Evolutionary conservation across 2,329 filamentous ascomycete genomes (phyloP).

Genomic region (Aspergillus piperis): DNA sequence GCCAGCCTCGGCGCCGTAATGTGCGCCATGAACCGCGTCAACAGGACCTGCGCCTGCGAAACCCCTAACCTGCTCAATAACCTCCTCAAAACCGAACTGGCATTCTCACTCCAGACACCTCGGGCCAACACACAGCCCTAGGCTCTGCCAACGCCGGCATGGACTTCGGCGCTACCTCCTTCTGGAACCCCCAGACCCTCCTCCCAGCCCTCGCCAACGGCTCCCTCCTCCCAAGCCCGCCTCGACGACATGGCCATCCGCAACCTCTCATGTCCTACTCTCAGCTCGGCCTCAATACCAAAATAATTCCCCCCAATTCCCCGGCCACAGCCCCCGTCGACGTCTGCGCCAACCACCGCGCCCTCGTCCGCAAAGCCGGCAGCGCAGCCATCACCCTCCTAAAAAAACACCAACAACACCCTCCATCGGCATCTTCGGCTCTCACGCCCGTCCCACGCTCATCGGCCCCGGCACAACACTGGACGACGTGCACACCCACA

Average conservation of each 20-base stretch:
- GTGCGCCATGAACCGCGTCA: slow-evolving; percentile 17
- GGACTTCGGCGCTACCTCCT: slow-evolving; percentile 2
- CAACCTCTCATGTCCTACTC: slow-evolving; percentile 43
- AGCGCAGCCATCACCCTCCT: slow-evolving; percentile 57
- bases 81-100: slow-evolving; percentile 15
- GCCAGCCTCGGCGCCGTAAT: slow-evolving; percentile 16
- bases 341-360: slow-evolving; percentile 49
- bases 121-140: slow-evolving; percentile 1
- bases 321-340: slow-evolving; percentile 32
- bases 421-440: slow-evolving; percentile 11
- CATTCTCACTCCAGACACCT: slow-evolving; percentile 15
- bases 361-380: slow-evolving; percentile 51
- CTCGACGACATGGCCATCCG: slow-evolving; percentile 51
- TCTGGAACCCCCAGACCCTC: not conserved
- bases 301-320: no score
- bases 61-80: slow-evolving; percentile 13
- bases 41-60: slow-evolving; percentile 8
- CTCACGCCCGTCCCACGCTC: not conserved
- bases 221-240: slow-evolving; percentile 40
- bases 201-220: slow-evolving; percentile 32
- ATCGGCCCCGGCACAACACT: not conserved
- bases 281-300: no score
- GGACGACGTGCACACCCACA: no score
- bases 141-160: not conserved
- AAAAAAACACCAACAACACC: slow-evolving; percentile 54